Evolutionary conservation across 1,139 yeast genomes (phyloP), one percentile per base, ranked within the genome.

Genomic region (Debaryomyces singareniensis): DNA sequence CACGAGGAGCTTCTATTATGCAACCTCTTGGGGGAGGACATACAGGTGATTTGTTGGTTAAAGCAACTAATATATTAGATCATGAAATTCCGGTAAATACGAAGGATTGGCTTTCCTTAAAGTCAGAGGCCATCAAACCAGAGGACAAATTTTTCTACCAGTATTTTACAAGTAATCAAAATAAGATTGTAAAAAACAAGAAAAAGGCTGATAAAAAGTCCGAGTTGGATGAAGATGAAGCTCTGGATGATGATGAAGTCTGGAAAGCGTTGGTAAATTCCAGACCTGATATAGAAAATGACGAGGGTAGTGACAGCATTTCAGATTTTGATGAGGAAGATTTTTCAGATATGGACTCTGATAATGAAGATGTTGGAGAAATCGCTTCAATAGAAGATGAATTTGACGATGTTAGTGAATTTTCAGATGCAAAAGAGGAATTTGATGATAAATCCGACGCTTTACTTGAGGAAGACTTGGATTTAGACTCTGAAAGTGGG

Each of bases 11-110:
- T 3, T 85, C 96, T 29, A 89, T 91, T 53, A 93, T 93, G 97
- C 98, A 91, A 65, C 97, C 98, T 29, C 68, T 93, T 40, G 93
- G 96, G 29, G 97, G 97, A 35, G 74, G 80, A 1, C 86, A 81
- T 38, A 79, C 87, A n/a, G 86, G 84, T 5, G 64, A 79, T 1
- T 62, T 84, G 35, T 70, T 87, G 40, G 87, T 87, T 10, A 78
- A 71, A 43, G 75, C 86, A 15, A 74, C 85, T 3, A 75, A 73
- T 45, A 59, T 62, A 15, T 35, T 50, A 20, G 53, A 49, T 32
- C 51, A 53, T 3, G 74, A 67, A 27, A 48, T 71, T 12, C 95
- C 96, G 2, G 93, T 74, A 4, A 89, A 87, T 49, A 71, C 91
- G 3, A 77, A 79, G 42, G 80, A 87, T 52, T 91, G 97, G 97